Conservation (phyloP, 306 rosid genomes). For the Rubus idaeus region DNA sequence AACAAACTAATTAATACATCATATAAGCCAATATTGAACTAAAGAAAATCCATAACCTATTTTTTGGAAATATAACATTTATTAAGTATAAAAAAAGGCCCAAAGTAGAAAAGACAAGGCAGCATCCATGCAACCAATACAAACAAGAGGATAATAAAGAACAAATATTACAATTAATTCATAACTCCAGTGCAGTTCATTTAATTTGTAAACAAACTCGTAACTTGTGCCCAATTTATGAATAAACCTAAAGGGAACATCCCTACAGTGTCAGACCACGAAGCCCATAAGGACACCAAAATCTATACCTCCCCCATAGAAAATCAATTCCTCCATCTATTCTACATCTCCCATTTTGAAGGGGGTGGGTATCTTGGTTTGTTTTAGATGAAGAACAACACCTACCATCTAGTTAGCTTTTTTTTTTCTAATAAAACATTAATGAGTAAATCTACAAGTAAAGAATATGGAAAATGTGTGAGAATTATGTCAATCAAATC, state of each 20-base stretch:
- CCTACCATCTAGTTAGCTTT: too few species aligned
- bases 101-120: background rate
- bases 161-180: background rate
- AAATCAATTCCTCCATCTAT: background rate
- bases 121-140: background rate
- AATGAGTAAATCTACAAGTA: background rate
- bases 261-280: background rate
- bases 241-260: background rate
- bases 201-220: background rate
- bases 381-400: background rate
- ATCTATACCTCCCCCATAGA: background rate
- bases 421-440: background rate
- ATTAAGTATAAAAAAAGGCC: background rate
- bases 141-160: background rate
- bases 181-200: background rate
- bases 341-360: constrained; percentile 2
- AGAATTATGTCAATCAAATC: constrained; percentile 13
- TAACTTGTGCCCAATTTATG: background rate
- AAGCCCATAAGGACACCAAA: background rate
- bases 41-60: background rate
- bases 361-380: background rate
- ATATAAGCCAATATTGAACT: background rate
- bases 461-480: background rate
- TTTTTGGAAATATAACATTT: background rate
- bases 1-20: background rate